Evolutionary conservation across 345 rosid species (phyloP), one percentile per base, ranked within the genome.

Genomic region (Mercurialis annua): DNA sequence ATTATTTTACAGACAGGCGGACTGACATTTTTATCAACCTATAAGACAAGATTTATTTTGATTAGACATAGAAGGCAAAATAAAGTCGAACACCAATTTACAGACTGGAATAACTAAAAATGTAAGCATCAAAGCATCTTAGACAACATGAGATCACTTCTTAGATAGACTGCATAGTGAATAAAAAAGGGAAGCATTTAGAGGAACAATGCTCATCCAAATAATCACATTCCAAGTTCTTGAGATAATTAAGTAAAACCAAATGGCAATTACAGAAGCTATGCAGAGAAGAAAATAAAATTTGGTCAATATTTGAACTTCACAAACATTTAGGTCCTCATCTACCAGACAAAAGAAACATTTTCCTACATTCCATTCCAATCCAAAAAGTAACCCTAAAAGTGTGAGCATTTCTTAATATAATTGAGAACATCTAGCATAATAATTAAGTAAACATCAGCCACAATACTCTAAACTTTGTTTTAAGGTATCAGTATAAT

Each of bases 1-100:
- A 85, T 78, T 18, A 88, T 72, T 76, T 75, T 87, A 77, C 88
- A 86, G 60, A 87, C 93, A 30, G 90, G 89, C 20, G 93, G 93
- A 55, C 73, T 46, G 7, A 75, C 78, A 16, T 47, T 48, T 65
- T 76, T 73, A 40, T 85, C 76, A 59, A 87, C 92, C 92, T 88
- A 58, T 44, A 59, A 67, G 49, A 57, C 20, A 20, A 1, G 12
- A 17, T 34, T 3, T 34, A n/a, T 34, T 3, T 34, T 34, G 9
- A 9, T 34, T 34, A 60, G 27, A 31, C 15, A 18, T 17, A 43
- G 4, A 15, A 27, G 17, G 6, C n/a, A 36, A 53, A 29, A 54
- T 6, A 16, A 27, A n/a, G 34, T 16, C 57, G 33, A 11, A 6
- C 29, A 3, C 17, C 31, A 62, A 27, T 4, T 38, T 6, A 33